Conservation (phyloP, 129 eudicot genomes). For the Centella asiatica region DNA sequence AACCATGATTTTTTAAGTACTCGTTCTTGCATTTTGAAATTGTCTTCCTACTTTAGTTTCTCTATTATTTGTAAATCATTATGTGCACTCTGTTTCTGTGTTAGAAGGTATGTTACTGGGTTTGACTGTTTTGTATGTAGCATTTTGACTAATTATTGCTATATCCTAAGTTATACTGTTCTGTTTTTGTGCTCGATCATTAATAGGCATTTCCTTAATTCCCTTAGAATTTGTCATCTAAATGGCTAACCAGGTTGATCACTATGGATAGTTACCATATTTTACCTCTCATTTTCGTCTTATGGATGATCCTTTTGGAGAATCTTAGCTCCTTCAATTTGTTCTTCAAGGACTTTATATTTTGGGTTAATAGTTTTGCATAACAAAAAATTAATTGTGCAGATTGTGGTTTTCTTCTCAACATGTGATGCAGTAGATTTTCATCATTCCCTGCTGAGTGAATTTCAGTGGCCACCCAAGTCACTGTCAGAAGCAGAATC, state of each 20-base stretch:
- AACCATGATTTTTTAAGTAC: neutral
- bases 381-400: constrained; percentile 14
- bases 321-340: neutral
- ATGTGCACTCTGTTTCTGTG: too few species aligned
- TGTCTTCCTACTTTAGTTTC: neutral
- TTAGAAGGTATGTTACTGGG: neutral
- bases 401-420: constrained; percentile 94
- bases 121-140: neutral
- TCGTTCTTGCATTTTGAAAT: neutral
- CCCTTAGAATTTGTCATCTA: too few species aligned
- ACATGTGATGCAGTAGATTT: constrained; percentile 95
- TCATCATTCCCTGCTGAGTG: constrained; percentile 60
- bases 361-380: neutral
- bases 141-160: too few species aligned
- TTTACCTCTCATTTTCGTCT: too few species aligned
- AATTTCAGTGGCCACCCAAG: constrained; percentile 46
- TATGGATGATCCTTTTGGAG: too few species aligned
- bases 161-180: too few species aligned
- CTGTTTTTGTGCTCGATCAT: too few species aligned
- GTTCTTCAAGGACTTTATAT: neutral
- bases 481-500: constrained; percentile 31
- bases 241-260: neutral
- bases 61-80: neutral
- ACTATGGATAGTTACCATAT: neutral
- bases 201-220: too few species aligned